Evolutionary conservation across 1,284 basidiomycete species (phyloP).

Genomic region (Grifola frondosa): DNA sequence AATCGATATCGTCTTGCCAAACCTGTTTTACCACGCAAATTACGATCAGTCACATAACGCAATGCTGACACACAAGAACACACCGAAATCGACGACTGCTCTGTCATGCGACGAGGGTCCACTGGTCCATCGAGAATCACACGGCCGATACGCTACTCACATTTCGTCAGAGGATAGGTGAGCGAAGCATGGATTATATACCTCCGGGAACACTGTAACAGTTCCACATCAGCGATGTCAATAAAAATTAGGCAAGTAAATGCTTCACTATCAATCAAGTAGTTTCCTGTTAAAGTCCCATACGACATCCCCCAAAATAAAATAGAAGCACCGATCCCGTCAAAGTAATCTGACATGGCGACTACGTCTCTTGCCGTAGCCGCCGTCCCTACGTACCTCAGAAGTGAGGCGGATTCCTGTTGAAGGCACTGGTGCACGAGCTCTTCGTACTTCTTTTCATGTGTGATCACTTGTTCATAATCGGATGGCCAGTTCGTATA

Average conservation of each 20-base stretch:
- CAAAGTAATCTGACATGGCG: slow-evolving; percentile 14
- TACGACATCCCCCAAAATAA: slow-evolving; percentile 12
- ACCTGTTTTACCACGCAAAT: no score
- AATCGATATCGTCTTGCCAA: no score
- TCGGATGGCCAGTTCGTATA: no score
- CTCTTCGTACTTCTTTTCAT: no score
- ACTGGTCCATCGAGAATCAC: slow-evolving; percentile 7
- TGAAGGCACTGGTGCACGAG: slow-evolving; percentile 1
- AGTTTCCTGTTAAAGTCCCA: slow-evolving; percentile 11
- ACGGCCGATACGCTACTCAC: slow-evolving; percentile 6
- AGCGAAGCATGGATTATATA: no score
- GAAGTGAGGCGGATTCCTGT: neutral
- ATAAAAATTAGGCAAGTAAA: neutral
- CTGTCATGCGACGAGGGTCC: no score
- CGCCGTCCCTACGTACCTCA: slow-evolving; percentile 14
- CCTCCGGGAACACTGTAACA: slow-evolving; percentile 13
- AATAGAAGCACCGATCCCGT: slow-evolving; percentile 11
- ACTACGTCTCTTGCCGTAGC: slow-evolving; percentile 12
- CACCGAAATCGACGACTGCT: no score
- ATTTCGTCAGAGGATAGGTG: neutral
- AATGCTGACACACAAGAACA: no score
- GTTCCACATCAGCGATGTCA: neutral
- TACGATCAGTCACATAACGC: no score
- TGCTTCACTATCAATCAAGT: slow-evolving; percentile 12
- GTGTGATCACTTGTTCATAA: no score